Evolutionary conservation across 164 flowering plant species (phyloP), one percentile per base, ranked within the genome.

Genomic region (Platanus orientalis): DNA sequence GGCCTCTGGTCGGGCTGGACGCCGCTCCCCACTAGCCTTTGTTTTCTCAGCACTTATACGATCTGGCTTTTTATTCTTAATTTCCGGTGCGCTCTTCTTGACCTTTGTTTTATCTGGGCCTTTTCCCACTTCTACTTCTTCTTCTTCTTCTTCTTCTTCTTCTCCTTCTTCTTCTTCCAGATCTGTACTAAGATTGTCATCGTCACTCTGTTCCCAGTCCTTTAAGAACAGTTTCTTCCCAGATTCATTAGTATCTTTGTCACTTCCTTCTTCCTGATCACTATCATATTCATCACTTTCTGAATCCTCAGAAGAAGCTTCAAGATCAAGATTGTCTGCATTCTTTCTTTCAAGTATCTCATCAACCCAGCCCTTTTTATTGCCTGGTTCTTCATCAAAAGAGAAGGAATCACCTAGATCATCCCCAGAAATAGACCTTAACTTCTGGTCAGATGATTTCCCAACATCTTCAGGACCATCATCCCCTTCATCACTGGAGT

Each of bases 121-220:
- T 51, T 58, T 62, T 23, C 60, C 58, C 30, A 64, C 76, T 60
- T 65, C 21, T 39, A 58, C 53, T n/a, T 54, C 76, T 34, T 61
- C 71, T 16, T 59, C 65, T 40, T 60, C 72, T 27, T 57, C 70
- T 20, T 68, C 80, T 10, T 57, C 76, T 0, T 65, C 78, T 52
- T 74, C 86, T 10, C 63, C 76, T 16, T 75, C 79, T 23, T 77
- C 84, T 44, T 61, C 81, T 28, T 77, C 86, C 51, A 63, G 59
- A 69, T 83, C 81, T 25, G 81, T 69, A 20, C 70, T 72, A 49
- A 79, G 58, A 36, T 70, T 58, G 2, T 89, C 94, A 62, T 94
- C 96, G 75, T 95, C 97, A 77, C 93, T 90, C 67, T 92, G 97
- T 64, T 89, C 97, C 97, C 96, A 95, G 59, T 88, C 99, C 76